phyloP scores from a whole-genome alignment of 2,329 filamentous ascomycete genomes.

The Geosmithia putterillii region DNA sequence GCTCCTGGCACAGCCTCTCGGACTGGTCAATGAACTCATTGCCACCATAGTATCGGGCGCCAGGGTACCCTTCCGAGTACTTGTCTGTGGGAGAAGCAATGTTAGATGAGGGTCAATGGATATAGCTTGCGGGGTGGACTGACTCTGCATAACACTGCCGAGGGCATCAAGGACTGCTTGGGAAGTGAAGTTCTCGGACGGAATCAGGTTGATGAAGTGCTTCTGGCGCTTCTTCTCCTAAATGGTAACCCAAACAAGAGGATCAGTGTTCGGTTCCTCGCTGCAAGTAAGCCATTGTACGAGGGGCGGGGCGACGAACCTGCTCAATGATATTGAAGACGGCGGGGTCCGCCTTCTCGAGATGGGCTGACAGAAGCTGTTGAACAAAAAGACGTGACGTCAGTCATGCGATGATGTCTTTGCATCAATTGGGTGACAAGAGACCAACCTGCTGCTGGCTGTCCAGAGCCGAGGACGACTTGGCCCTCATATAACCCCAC shows the following conservation, averaged over 20 bases:
- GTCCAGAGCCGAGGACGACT: constrained; percentile 37
- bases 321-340: constrained; percentile 87
- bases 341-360: constrained; percentile 75
- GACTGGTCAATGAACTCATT: constrained; percentile 93
- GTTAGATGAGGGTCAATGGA: background rate
- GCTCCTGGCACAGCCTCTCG: constrained; percentile 79
- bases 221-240: constrained; percentile 94
- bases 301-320: constrained; percentile 32
- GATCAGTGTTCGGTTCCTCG: background rate
- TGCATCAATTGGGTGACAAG: background rate
- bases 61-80: constrained; percentile 96
- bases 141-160: constrained; percentile 91
- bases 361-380: constrained; percentile 66
- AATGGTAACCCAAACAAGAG: background rate
- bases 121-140: constrained; percentile 10
- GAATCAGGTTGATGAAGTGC: constrained; percentile 96
- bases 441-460: constrained; percentile 45
- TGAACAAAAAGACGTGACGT: constrained; percentile 1
- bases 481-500: constrained; percentile 19
- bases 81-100: constrained; percentile 49
- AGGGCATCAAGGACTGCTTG: constrained; percentile 85
- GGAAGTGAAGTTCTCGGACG: constrained; percentile 91
- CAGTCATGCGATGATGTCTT: background rate
- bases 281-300: background rate
- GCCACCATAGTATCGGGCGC: constrained; percentile 90